Evolutionary conservation across 1,284 basidiomycete species (phyloP).

Genomic region (Quambalaria eucalypti): DNA sequence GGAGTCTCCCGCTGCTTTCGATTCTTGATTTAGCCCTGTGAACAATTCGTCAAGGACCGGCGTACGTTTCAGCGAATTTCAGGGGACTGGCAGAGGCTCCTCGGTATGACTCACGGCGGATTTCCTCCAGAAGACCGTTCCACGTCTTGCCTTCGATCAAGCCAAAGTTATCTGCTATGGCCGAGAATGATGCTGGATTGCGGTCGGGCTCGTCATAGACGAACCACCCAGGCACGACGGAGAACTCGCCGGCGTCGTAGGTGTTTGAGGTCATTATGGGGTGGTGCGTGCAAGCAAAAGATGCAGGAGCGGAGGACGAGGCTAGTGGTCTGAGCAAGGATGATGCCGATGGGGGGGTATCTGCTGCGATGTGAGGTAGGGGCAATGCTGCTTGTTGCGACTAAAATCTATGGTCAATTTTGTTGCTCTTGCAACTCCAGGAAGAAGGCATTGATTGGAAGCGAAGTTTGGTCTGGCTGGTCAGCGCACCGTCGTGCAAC

Average conservation of each 20-base stretch:
- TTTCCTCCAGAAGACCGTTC: background rate
- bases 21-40: background rate
- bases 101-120: background rate
- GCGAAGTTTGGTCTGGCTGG: background rate
- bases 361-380: too few relatives aligned
- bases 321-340: too few relatives aligned
- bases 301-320: background rate
- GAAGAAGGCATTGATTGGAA: too few relatives aligned
- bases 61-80: too few relatives aligned
- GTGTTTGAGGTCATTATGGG: background rate
- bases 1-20: background rate
- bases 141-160: background rate
- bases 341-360: too few relatives aligned
- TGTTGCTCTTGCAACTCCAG: too few relatives aligned
- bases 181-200: background rate
- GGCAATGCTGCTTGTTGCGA: too few relatives aligned
- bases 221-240: conserved; percentile 1
- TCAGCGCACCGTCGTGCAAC: too few relatives aligned
- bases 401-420: too few relatives aligned
- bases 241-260: background rate
- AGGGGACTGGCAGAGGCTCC: too few relatives aligned
- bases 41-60: too few relatives aligned
- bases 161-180: conserved; percentile 6
- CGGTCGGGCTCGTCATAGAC: conserved; percentile 1
- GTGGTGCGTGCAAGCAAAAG: background rate